Evolutionary conservation across 352 stramenopile species (phyloP).

Genomic region (Phytophthora cryptogea): DNA sequence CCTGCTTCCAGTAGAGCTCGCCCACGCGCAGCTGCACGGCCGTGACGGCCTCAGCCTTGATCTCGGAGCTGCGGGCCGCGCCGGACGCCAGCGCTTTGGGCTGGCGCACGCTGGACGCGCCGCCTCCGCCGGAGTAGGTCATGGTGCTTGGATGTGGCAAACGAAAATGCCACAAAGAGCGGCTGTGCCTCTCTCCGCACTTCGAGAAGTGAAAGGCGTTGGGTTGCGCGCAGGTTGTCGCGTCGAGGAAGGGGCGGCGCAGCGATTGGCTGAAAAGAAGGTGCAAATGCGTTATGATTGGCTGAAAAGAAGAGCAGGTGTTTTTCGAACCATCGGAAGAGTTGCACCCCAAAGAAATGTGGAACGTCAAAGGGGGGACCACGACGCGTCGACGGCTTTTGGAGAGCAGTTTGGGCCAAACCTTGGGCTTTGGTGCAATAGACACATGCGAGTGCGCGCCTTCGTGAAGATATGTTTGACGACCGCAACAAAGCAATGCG

Average conservation of each 20-base stretch:
- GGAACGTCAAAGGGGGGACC: slow-evolving; percentile 13
- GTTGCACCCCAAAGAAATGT: slow-evolving; percentile 21
- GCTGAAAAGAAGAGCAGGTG: slow-evolving; percentile 5
- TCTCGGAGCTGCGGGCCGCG: slow-evolving; percentile 7
- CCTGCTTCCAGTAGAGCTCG: slow-evolving; percentile 85
- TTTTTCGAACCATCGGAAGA: slow-evolving; percentile 31
- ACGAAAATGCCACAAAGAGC: not conserved
- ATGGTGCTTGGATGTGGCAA: slow-evolving; percentile 6
- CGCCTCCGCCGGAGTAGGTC: slow-evolving; percentile 17
- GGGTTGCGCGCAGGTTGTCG: slow-evolving; percentile 10
- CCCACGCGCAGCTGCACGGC: slow-evolving; percentile 53
- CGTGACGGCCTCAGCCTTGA: slow-evolving; percentile 22
- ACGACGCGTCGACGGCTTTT: not conserved
- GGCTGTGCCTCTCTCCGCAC: slow-evolving; percentile 19
- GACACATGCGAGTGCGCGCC: no score
- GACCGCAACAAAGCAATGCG: slow-evolving; percentile 12
- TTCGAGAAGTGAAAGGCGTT: slow-evolving; percentile 26
- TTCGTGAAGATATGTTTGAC: slow-evolving; percentile 7
- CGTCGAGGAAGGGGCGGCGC: not conserved
- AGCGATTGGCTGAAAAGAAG: slow-evolving; percentile 21
- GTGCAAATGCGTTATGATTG: no score
- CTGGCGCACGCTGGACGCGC: slow-evolving; percentile 3
- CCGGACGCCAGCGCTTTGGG: slow-evolving; percentile 13
- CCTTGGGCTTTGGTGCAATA: no score
- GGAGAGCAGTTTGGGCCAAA: no score